A percentile compares a stretch with the other conserved stretches of the same genome.
phyloP scores from a whole-genome alignment of 768 basidiomycete genomes.

The Terana coerulea region DNA sequence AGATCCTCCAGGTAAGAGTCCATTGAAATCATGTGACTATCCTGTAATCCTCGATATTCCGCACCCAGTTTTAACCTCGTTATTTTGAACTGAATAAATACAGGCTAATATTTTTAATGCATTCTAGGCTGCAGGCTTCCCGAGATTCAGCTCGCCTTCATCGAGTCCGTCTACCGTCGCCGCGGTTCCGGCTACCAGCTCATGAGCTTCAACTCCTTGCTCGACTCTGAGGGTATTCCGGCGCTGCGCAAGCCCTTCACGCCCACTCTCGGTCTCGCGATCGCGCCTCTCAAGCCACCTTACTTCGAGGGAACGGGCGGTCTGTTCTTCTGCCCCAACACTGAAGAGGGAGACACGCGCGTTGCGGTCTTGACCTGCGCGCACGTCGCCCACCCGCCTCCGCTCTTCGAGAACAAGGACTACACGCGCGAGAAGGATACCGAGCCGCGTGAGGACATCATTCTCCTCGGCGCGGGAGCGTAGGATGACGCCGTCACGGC shows the following conservation, averaged over 20 bases:
- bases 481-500: constrained; percentile 24
- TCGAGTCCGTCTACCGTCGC: constrained; percentile 27
- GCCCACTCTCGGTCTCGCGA: constrained; percentile 9
- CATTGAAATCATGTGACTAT: too few species aligned
- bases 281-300: neutral
- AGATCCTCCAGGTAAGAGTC: too few species aligned
- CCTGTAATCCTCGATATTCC: too few species aligned
- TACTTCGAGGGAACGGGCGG: constrained; percentile 8
- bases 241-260: constrained; percentile 31
- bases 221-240: constrained; percentile 22
- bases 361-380: constrained; percentile 26
- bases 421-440: too few species aligned
- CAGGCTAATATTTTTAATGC: too few species aligned
- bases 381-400: constrained; percentile 36
- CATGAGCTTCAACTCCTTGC: constrained; percentile 22
- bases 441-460: constrained; percentile 28
- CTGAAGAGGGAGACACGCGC: constrained; percentile 19
- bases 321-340: constrained; percentile 30
- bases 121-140: constrained; percentile 25
- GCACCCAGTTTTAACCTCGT: too few species aligned
- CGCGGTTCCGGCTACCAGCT: constrained; percentile 27
- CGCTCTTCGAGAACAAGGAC: constrained; percentile 21
- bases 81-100: too few species aligned
- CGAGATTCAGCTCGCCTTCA: constrained; percentile 32
- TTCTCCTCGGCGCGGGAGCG: constrained; percentile 26